These are phyloP conservation scores for Cryptococcus floricola DNA, from an alignment of 1,284 basidiomycete genomes.

Conservation along the genomic window DNA sequence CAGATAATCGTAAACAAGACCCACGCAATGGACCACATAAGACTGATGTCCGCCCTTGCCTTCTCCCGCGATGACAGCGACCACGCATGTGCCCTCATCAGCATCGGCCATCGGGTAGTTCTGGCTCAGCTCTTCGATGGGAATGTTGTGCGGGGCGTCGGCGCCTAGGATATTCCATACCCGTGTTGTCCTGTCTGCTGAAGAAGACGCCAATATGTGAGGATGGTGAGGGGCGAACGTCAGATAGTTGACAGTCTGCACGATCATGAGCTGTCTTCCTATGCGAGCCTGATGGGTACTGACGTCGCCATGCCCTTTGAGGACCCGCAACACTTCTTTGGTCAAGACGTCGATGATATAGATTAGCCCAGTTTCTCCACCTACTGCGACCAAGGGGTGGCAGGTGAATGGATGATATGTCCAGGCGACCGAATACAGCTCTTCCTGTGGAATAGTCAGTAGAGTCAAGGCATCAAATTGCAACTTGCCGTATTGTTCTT, in stretches of 20 bases:
- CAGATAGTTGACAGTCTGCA: slow-evolving; percentile 26
- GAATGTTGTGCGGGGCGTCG: slow-evolving; percentile 2
- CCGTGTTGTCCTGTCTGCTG: slow-evolving; percentile 31
- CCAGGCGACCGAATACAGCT: slow-evolving; percentile 28
- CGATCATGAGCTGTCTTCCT: not conserved
- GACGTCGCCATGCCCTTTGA: slow-evolving; percentile 37
- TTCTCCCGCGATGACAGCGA: slow-evolving; percentile 27
- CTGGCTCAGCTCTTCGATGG: slow-evolving; percentile 4
- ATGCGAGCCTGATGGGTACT: slow-evolving; percentile 2
- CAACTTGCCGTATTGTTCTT: not conserved
- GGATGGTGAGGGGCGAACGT: slow-evolving; percentile 25
- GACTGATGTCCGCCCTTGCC: slow-evolving; percentile 22
- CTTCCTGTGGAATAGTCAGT: slow-evolving; percentile 5
- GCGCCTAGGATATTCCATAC: slow-evolving; percentile 36
- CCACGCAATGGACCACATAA: slow-evolving; percentile 18
- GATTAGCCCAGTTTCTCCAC: slow-evolving; percentile 19
- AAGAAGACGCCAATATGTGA: slow-evolving; percentile 39
- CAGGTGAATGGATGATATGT: slow-evolving; percentile 27
- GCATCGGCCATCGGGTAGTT: slow-evolving; percentile 32
- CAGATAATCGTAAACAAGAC: not conserved
- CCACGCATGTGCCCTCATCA: slow-evolving; percentile 25
- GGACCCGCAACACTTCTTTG: slow-evolving; percentile 8
- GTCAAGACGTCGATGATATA: slow-evolving; percentile 24
- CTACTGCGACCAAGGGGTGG: slow-evolving; percentile 30
- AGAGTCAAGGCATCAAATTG: not conserved